A percentile compares a stretch with the other conserved stretches of the same genome.
These are phyloP conservation scores for Penicillium sp. DNA, from an alignment of 2,329 filamentous ascomycete genomes.

Conservation along the genomic window DNA sequence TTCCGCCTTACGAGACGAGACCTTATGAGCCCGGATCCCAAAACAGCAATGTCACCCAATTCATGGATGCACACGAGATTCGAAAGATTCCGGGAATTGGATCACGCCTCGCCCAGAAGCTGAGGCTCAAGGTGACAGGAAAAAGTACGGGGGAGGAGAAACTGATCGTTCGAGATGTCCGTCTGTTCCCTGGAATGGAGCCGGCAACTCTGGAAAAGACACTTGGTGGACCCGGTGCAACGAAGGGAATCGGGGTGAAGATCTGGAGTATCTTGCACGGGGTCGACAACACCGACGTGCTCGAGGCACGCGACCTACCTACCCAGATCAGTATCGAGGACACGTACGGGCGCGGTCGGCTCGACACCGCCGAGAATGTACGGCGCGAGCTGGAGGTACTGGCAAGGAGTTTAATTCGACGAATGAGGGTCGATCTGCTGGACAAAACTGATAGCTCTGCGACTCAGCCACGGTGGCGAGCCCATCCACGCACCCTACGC, in stretches of 20 bases:
- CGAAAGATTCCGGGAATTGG: conserved; percentile 85
- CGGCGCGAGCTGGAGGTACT: conserved; percentile 68
- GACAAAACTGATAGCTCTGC: conserved; percentile 50
- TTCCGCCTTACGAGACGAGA: conserved; percentile 60
- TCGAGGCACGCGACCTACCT: conserved; percentile 69
- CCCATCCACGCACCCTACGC: conserved; percentile 77
- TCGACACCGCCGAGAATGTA: conserved; percentile 67
- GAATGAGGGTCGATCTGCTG: conserved; percentile 77
- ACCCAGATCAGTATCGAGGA: conserved; percentile 94
- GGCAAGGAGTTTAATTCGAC: conserved; percentile 68
- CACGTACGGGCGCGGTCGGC: conserved; percentile 72
- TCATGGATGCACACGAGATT: conserved; percentile 75
- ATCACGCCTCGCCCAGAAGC: conserved; percentile 70
- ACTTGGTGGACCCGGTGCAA: conserved; percentile 68
- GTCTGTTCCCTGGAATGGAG: conserved; percentile 63
- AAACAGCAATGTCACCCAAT: conserved; percentile 59
- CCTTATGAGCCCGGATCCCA: conserved; percentile 19
- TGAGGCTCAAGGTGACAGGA: conserved; percentile 63
- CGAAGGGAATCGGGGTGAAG: conserved; percentile 69
- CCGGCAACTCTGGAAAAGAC: conserved; percentile 67
- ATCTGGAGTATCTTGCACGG: conserved; percentile 82
- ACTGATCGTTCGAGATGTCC: conserved; percentile 67
- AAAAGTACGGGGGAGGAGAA: conserved; percentile 49
- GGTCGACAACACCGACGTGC: conserved; percentile 73
- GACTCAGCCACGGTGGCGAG: conserved; percentile 64